Base-by-base conservation (phyloP, 2,329 filamentous ascomycete genomes). In the Aspergillus novofumigatus region DNA sequence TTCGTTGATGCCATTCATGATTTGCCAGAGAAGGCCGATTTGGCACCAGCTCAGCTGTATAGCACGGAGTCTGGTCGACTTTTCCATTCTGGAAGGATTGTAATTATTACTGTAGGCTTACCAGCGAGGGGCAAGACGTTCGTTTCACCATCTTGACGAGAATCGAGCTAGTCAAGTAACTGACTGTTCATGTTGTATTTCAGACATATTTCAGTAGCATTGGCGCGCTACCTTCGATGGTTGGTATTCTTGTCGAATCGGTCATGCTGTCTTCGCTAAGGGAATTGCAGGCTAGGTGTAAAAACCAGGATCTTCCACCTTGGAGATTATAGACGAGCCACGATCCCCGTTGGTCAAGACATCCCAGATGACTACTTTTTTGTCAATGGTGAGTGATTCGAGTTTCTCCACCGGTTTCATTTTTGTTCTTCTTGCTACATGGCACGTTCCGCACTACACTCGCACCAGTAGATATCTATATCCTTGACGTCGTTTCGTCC, bases 351-450 rank as follows among this genome's bases (percentile, higher is more conserved):
- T 45, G 91, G 87, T 14, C 88, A 88, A 56, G 86, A 92, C 56
- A 89, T 99, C 17, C 95, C 94, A 1, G 91, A 96, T 62, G 94
- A 99, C 72, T 99, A 99, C 75, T 99, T 99, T 78, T 96, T 93
- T 72, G 89, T 96, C 26, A 92, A 97, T 70, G 93, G 78, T 78
- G 66, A 62, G 70, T 44, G 26, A 44, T 32, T n/a, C 3, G 6
- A 25, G 10, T 5, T 44, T 10, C n/a, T 48, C 1, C 52, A 42
- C 29, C 28, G 21, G 6, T 21, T 21, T 29, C n/a, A 21, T 20
- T n/a, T 49, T 14, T 21, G 9, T 20, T n/a, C 23, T 32, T 48
- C 28, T 44, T 28, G 9, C 23, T 20, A 45, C 14, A 47, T 11
- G 7, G 44, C 44, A 11, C 44, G 11, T 23, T 47, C 23, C 11